Evolutionary conservation across 345 rosid species (phyloP).

Genomic region (Salix dunnii): DNA sequence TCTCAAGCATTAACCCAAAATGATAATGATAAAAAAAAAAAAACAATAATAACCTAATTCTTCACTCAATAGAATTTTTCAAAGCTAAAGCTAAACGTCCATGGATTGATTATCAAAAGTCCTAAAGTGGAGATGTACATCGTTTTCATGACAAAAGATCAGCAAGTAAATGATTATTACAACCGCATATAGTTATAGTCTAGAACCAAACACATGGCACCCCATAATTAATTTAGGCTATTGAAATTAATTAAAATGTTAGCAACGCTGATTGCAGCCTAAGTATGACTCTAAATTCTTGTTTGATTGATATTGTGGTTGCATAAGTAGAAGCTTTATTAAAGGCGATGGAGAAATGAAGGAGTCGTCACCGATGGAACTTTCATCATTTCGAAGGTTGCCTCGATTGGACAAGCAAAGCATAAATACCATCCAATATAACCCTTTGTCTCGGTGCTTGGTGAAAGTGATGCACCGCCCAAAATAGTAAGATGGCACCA

Average conservation of each 20-base stretch:
- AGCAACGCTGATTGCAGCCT: neutral
- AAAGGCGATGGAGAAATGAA: neutral
- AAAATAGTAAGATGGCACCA: conserved; percentile 29
- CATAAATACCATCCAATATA: conserved; percentile 14
- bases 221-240: neutral
- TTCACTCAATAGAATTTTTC: neutral
- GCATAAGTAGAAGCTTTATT: too few relatives aligned
- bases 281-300: neutral
- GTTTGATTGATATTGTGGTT: too few relatives aligned
- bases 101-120: neutral
- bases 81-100: neutral
- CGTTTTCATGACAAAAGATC: neutral
- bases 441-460: conserved; percentile 9
- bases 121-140: neutral
- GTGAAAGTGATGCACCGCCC: conserved; percentile 40
- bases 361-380: neutral
- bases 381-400: conserved; percentile 17
- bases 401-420: conserved; percentile 25
- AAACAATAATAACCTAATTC: neutral
- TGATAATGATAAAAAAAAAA: too few relatives aligned
- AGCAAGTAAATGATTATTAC: neutral
- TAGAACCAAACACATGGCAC: neutral
- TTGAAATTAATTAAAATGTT: neutral
- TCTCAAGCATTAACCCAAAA: too few relatives aligned
- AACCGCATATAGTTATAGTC: neutral